Evolutionary conservation across 139 green algal species (phyloP), one percentile per base, ranked within the genome.

Genomic region (Penium margaritaceum): DNA sequence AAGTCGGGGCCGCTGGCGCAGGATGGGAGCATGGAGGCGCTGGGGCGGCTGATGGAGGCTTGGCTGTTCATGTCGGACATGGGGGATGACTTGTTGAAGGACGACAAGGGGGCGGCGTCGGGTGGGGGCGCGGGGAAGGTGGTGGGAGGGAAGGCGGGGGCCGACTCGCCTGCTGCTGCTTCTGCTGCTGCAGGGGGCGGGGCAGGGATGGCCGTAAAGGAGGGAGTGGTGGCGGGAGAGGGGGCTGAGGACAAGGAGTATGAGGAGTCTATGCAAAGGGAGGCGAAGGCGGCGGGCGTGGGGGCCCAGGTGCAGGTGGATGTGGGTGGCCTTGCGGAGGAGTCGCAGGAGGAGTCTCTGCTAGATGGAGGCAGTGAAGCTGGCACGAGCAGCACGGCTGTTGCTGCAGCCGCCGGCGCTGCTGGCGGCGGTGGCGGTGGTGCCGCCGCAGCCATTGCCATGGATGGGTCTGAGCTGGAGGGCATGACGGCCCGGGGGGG

Each of bases 61-160:
- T 64, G 55, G 55, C 24, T 64, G 27, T 64, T 38, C 30, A 64
- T 64, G 55, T 64, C 55, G 15, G 55, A 64, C 36, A 64, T 64
- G 27, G 55, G 55, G 7, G 55, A 64, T 34, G 51, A 60, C 19
- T 24, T 60, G 51, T 6, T 60, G 51, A 60, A 24, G 51, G 51
- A 60, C 30, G 30, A 24, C n/a, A 60, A n/a, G 15, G 51, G 55
- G 55, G n/a, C n/a, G n/a, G n/a, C n/a, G n/a, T n/a, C n/a, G n/a
- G n/a, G n/a, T n/a, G n/a, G n/a, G n/a, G n/a, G n/a, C n/a, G n/a
- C n/a, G n/a, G n/a, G n/a, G n/a, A n/a, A n/a, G n/a, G n/a, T n/a
- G n/a, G n/a, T n/a, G n/a, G n/a, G n/a, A n/a, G n/a, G n/a, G n/a
- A n/a, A n/a, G n/a, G n/a, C n/a, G n/a, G n/a, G n/a, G n/a, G n/a